Base-by-base conservation (phyloP, 2,329 filamentous ascomycete genomes). In the Orbilia brochopaga region DNA sequence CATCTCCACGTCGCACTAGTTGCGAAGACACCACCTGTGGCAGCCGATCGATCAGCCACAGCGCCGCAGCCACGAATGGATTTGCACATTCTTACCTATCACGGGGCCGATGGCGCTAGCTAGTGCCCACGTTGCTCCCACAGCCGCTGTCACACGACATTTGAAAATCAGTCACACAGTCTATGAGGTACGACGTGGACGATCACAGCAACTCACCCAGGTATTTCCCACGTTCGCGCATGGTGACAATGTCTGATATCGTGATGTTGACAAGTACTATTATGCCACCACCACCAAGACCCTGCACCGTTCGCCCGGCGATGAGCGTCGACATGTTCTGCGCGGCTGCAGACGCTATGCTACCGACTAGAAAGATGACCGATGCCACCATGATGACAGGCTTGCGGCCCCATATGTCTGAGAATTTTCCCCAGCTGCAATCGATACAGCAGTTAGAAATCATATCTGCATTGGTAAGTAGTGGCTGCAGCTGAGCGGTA, bases 331-430 rank as follows among this genome's bases (percentile, higher is more conserved):
- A 79, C 78, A 86, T 83, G 74, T 79, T 81, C 48, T 77, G 78
- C 54, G 82, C 82, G 3, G 85, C 77, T 40, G 82, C 85, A 73
- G 83, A 85, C 1, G 86, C 76, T 37, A 86, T 78, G 40, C 83
- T 85, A 1, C 84, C 85, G 15, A 86, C 78, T 61, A 89, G 83
- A 79, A 89, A 90, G 23, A 87, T 79, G 17, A 83, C 79, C 67
- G 87, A 87, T 17, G 86, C 86, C 1, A 83, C 75, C 13, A 89
- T 79, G 30, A 89, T 79, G 54, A 87, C 82, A 11, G 83, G 83
- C 75, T 89, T 90, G 44, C 87, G 81, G 1, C 87, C 87, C 79
- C 85, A 89, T 66, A 89, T 88, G 74, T 89, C 87, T 50, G 84
- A 66, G 23, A 73, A 63, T 54, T 73, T 73, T 8, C 69, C 69